A percentile compares a stretch with the other conserved stretches of the same genome.
These are phyloP conservation scores for Alisma plantagoaquatica DNA, from an alignment of 106 monocot genomes.

Conservation along the genomic window DNA sequence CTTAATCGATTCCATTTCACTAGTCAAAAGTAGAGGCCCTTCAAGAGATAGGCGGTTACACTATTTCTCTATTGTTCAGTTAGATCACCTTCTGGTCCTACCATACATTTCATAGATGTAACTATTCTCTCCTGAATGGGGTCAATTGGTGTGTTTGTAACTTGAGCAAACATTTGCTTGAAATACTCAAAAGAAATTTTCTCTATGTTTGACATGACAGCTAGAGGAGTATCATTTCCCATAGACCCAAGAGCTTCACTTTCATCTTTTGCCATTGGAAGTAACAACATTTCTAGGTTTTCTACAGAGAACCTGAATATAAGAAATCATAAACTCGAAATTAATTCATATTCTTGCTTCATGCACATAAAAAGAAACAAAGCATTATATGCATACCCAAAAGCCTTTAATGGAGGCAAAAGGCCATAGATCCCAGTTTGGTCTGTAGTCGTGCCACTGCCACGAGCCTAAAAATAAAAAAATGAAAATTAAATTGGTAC, in stretches of 20 bases:
- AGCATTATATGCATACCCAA: conserved; percentile 48
- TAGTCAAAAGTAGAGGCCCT: conserved; percentile 62
- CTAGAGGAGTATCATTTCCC: conserved; percentile 94
- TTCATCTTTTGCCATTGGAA: conserved; percentile 90
- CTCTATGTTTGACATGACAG: conserved; percentile 87
- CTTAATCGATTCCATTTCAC: conserved; percentile 88
- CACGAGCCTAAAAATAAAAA: neutral
- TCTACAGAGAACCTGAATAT: conserved; percentile 72
- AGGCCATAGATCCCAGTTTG: conserved; percentile 59
- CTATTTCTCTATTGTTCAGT: conserved; percentile 83
- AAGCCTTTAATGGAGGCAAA: conserved; percentile 73
- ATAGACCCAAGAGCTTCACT: conserved; percentile 88
- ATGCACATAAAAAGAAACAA: neutral
- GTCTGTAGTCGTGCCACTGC: neutral
- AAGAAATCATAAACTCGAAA: neutral
- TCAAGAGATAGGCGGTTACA: conserved; percentile 63
- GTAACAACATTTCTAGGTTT: conserved; percentile 79
- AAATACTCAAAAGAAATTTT: conserved; percentile 87
- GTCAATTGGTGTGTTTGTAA: conserved; percentile 96
- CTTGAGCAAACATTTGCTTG: conserved; percentile 97
- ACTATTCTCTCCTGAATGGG: conserved; percentile 92
- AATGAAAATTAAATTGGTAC: neutral
- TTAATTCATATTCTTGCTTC: neutral
- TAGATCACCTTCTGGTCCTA: conserved; percentile 95
- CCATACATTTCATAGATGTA: conserved; percentile 94